phyloP scores from a whole-genome alignment of 345 rosid genomes.

The Salix caprea region DNA sequence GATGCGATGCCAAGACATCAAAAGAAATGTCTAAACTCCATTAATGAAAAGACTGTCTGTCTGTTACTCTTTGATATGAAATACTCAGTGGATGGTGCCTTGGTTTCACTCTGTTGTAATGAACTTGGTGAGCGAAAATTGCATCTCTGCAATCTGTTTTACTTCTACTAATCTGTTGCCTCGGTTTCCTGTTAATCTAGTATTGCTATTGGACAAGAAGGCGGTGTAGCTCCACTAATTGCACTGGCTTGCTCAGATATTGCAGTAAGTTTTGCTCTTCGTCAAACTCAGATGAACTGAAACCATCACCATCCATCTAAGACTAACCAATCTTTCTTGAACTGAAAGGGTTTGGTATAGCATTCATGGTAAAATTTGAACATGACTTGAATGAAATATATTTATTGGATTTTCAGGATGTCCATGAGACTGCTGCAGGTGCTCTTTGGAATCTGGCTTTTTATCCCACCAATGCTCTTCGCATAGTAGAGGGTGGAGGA shows the following conservation, averaged over 20 bases:
- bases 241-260: constrained; percentile 29
- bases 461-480: constrained; percentile 34
- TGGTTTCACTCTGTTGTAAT: background rate
- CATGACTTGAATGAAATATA: background rate
- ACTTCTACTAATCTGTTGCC: background rate
- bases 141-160: constrained; percentile 2
- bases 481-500: constrained; percentile 37
- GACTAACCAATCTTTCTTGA: background rate
- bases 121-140: background rate
- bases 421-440: constrained; percentile 50
- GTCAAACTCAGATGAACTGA: background rate
- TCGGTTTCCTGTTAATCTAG: constrained; percentile 16
- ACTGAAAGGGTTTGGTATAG: background rate
- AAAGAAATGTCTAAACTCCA: background rate
- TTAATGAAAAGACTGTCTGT: background rate
- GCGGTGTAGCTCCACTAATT: constrained; percentile 40
- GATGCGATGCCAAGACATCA: background rate
- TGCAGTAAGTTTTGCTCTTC: constrained; percentile 22
- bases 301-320: background rate
- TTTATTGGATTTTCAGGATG: constrained; percentile 29
- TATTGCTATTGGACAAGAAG: constrained; percentile 40
- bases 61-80: background rate
- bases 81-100: background rate
- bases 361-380: background rate
- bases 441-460: constrained; percentile 48